These are phyloP conservation scores for Puccinia brachypodii DNA, from an alignment of 1,284 basidiomycete genomes.

Conservation along the genomic window DNA sequence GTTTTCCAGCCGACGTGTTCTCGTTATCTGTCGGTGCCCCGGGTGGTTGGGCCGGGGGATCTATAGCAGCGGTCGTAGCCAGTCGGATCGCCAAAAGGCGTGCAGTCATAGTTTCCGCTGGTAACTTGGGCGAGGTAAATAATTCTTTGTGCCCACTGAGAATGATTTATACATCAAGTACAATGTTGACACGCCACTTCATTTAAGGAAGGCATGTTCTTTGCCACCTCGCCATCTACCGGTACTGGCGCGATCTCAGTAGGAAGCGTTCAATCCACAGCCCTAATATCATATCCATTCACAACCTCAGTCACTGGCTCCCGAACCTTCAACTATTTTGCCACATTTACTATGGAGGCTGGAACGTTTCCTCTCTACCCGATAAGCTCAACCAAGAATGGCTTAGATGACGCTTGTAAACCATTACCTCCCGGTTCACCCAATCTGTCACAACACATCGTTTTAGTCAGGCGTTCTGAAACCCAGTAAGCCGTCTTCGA, in stretches of 20 bases:
- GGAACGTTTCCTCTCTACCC: conserved; percentile 39
- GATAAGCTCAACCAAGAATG: conserved; percentile 17
- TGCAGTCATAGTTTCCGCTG: conserved; percentile 55
- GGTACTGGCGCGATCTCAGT: conserved; percentile 57
- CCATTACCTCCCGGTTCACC: conserved; percentile 2
- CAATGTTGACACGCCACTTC: neutral
- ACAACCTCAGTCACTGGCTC: conserved; percentile 39
- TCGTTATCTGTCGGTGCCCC: conserved; percentile 66
- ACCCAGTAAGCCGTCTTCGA: conserved; percentile 19
- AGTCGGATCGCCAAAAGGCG: conserved; percentile 40
- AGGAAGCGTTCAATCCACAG: conserved; percentile 52
- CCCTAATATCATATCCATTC: conserved; percentile 38
- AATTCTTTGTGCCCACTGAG: neutral
- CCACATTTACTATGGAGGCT: conserved; percentile 31
- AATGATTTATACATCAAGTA: neutral
- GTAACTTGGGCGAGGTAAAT: conserved; percentile 56
- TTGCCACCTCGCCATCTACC: conserved; percentile 57
- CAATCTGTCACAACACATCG: conserved; percentile 38
- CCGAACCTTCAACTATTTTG: conserved; percentile 37
- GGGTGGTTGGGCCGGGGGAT: conserved; percentile 42
- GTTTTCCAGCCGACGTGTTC: conserved; percentile 61
- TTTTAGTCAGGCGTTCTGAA: conserved; percentile 37
- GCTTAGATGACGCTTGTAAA: conserved; percentile 40
- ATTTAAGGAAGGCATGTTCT: conserved; percentile 57
- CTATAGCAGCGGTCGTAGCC: conserved; percentile 41